Evolutionary conservation across 768 basidiomycete species (phyloP), one percentile per base, ranked within the genome.

Genomic region (Termitomyces sp.): DNA sequence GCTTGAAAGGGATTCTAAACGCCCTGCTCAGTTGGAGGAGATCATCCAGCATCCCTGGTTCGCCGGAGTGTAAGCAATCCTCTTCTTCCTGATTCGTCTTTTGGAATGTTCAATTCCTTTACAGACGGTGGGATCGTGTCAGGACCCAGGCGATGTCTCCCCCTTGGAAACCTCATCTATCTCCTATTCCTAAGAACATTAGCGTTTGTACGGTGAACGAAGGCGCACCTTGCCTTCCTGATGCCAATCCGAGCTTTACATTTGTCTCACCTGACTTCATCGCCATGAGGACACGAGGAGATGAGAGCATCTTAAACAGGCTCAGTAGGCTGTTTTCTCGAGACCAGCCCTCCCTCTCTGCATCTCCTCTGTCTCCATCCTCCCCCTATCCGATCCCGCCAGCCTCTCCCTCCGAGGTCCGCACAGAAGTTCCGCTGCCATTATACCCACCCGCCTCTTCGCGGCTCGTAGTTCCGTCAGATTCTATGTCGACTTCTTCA

Each of bases 21-120:
- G 41, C 5, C 51, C 43, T 0, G 40, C 50, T 6, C 26, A 48
- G 5, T n/a, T 62, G 1, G 37, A 57, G 3, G 31, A 58, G 23
- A 30, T 62, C 1, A 54, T 53, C 14, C 1, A 21, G 1, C 62
- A 62, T 28, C 28, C 56, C 1, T 62, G 53, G 49, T 60, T 62
- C n/a, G 9, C 30, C 0, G 51, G 51, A 19, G 12, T 62, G 62
- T 62, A 55, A 55, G 62, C 38, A 17, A 26, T 5, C 17, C 1
- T 11, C 1, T n/a, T 17, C 14, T 9, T 43, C n/a, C 8, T 41
- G 14, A n/a, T 1, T 5, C 14, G 2, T 54, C 35, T 17, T 38
- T 43, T 17, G 28, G 11, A 5, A 19, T 23, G 14, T 14, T 21
- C 26, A 6, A 45, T 44, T 19, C 7, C 3, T 47, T 10, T 42